Base-by-base conservation (phyloP, 2,329 filamentous ascomycete genomes). In the Whalleya microplaca region DNA sequence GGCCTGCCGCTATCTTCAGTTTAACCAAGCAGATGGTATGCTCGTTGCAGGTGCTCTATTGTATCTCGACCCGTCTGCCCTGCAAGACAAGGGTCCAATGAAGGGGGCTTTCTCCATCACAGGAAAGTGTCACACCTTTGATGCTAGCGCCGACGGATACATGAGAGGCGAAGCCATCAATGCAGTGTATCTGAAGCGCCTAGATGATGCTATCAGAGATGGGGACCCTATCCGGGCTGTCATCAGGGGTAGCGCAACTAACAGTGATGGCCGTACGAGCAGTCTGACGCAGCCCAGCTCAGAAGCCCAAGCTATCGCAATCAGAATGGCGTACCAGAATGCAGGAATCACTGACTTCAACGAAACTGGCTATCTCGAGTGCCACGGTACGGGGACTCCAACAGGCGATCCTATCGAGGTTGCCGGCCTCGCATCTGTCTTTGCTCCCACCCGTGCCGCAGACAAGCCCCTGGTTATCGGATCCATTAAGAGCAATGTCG, bases 161-260 rank as follows among this genome's bases (percentile, higher is more conserved):
- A n/a, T n/a, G n/a, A n/a, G n/a, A n/a, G n/a, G n/a, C 2, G 79
- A 82, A 55, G 79, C 76, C 4, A 61, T 74, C 16, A 73, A 63
- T 0, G 66, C 72, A 12, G 37, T 81, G 4, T 59, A 77, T 5
- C 53, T 82, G 3, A 81, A 81, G 61, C 71, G 66, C 0, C 64
- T 80, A 0, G 66, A 69, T 3, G 69, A 75, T 48, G 79, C 79
- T 1, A 56, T 67, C 9, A 52, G 59, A 1, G 66, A 68, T 23
- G 59, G 59, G 10, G 64, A 65, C 53, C 62, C 63, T 2, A 61
- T 68, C 18, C 53, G 64, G 16, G 66, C 59, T 3, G 59, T 67
- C 2, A 65, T 68, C 44, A 78, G 37, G 53, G 64, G 41, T 69
- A 76, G 53, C 66, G 73, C 56, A 2, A 51, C 67, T 18, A 75